phyloP scores from a whole-genome alignment of 73 alveolate genomes.

The Paraurostyla sp. region DNA sequence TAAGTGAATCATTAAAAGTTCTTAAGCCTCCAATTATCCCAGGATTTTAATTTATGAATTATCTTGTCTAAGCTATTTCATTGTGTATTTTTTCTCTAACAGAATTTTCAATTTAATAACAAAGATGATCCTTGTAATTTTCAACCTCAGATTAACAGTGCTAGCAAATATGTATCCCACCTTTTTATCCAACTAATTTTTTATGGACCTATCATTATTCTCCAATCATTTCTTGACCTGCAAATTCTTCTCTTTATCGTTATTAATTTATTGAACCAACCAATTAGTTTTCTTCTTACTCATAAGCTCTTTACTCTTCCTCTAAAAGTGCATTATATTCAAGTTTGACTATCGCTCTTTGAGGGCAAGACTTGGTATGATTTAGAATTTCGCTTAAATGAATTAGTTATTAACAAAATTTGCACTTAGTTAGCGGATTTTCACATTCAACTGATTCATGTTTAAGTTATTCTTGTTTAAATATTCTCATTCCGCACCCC shows the following conservation, averaged over 20 bases:
- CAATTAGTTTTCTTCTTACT: background rate
- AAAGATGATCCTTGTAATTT: background rate
- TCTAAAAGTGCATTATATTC: conserved; percentile 10
- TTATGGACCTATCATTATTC: background rate
- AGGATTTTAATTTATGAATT: too few relatives aligned
- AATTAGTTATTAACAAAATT: conserved; percentile 13
- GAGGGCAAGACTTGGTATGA: conserved; percentile 21
- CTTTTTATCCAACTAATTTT: background rate
- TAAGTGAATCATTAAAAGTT: too few relatives aligned
- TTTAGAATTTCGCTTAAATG: background rate
- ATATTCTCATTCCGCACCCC: conserved; percentile 51
- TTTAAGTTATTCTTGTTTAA: conserved; percentile 30
- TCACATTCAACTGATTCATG: conserved; percentile 58
- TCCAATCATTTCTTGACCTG: background rate
- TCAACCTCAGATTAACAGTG: background rate
- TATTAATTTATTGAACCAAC: too few relatives aligned
- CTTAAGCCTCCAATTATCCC: too few relatives aligned
- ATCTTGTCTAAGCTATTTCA: too few relatives aligned
- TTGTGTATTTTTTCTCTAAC: background rate
- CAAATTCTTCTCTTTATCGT: background rate
- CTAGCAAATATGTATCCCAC: background rate
- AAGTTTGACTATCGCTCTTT: background rate
- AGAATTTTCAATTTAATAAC: background rate
- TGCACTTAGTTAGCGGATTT: conserved; percentile 30
- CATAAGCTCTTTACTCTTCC: background rate